A percentile compares a stretch with the other conserved stretches of the same genome.
Evolutionary conservation across 2,329 filamentous ascomycete genomes (phyloP).

Genomic region (Cucurbitaria berberidis): DNA sequence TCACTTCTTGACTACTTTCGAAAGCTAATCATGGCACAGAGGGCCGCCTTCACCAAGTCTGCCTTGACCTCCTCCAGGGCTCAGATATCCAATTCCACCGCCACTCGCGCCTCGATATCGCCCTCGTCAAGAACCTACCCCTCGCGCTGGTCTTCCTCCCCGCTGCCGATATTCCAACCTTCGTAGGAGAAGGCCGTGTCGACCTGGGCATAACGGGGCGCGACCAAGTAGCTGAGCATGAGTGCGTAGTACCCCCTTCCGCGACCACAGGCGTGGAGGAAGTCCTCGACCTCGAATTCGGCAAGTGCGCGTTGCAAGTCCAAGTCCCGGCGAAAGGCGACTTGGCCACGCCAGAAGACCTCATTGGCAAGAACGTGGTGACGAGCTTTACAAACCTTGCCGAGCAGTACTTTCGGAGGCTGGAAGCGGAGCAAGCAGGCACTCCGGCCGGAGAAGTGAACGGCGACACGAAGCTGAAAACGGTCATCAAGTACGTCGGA

Average conservation of each 20-base stretch:
- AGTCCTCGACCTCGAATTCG: slow-evolving; percentile 89
- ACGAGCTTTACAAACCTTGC: slow-evolving; percentile 92
- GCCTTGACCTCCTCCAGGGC: slow-evolving; percentile 88
- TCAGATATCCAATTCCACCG: slow-evolving; percentile 96
- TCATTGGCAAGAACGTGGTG: slow-evolving; percentile 91
- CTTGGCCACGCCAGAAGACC: slow-evolving; percentile 71
- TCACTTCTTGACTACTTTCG: neutral
- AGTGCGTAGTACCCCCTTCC: slow-evolving; percentile 63
- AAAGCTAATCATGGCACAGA: slow-evolving; percentile 60
- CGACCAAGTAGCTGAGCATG: slow-evolving; percentile 92
- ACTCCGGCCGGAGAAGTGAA: slow-evolving; percentile 43
- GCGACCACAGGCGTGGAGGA: slow-evolving; percentile 71
- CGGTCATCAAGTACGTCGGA: slow-evolving; percentile 91
- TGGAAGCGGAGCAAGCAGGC: slow-evolving; percentile 65
- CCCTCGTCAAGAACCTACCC: slow-evolving; percentile 93
- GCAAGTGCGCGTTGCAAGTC: slow-evolving; percentile 91
- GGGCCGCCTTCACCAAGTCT: slow-evolving; percentile 87
- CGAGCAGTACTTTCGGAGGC: slow-evolving; percentile 78
- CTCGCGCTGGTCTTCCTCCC: slow-evolving; percentile 97
- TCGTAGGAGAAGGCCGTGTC: slow-evolving; percentile 92
- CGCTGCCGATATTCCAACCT: slow-evolving; percentile 95
- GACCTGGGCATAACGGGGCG: slow-evolving; percentile 93
- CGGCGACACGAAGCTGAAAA: slow-evolving; percentile 67
- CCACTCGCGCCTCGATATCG: slow-evolving; percentile 94
- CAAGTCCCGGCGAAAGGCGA: slow-evolving; percentile 88